These are phyloP conservation scores for Wickerhamiella dianesei DNA, from an alignment of 805 yeast species.

Conservation along the genomic window DNA sequence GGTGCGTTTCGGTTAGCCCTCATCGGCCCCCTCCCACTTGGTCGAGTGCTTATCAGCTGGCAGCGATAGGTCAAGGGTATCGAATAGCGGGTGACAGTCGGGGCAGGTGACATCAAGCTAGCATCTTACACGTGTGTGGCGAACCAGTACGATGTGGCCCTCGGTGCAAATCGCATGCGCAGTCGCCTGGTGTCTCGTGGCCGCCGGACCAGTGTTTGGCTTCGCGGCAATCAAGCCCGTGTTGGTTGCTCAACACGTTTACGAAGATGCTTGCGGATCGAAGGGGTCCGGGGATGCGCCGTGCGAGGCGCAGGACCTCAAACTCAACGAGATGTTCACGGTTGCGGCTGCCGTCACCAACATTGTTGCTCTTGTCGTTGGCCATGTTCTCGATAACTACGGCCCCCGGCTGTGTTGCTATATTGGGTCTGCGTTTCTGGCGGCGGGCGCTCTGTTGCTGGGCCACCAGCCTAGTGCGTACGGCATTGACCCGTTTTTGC, in stretches of 20 bases:
- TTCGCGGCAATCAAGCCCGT: constrained; percentile 90
- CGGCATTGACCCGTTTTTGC: constrained; percentile 47
- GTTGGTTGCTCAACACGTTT: constrained; percentile 63
- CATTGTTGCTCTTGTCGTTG: constrained; percentile 69
- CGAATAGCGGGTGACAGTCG: neutral
- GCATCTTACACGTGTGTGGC: too few species aligned
- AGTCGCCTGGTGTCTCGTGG: constrained; percentile 70
- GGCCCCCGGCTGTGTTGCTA: constrained; percentile 77
- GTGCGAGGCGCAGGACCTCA: constrained; percentile 70
- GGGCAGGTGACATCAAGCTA: too few species aligned
- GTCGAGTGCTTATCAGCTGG: neutral
- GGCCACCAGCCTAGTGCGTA: constrained; percentile 28
- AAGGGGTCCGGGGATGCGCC: constrained; percentile 14
- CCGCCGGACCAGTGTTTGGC: constrained; percentile 92
- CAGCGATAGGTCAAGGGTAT: neutral
- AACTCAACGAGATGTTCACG: constrained; percentile 71
- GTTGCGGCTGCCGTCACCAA: constrained; percentile 80
- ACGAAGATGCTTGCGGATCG: constrained; percentile 40
- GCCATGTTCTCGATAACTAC: constrained; percentile 56
- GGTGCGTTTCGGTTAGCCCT: too few species aligned
- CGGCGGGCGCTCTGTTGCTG: constrained; percentile 40
- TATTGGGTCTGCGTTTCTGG: constrained; percentile 50
- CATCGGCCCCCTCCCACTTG: neutral
- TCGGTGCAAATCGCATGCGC: constrained; percentile 53
- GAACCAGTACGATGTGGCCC: too few species aligned